phyloP scores from a whole-genome alignment of 2,329 filamentous ascomycete species.

The Aspergillus pseudotamarii region DNA sequence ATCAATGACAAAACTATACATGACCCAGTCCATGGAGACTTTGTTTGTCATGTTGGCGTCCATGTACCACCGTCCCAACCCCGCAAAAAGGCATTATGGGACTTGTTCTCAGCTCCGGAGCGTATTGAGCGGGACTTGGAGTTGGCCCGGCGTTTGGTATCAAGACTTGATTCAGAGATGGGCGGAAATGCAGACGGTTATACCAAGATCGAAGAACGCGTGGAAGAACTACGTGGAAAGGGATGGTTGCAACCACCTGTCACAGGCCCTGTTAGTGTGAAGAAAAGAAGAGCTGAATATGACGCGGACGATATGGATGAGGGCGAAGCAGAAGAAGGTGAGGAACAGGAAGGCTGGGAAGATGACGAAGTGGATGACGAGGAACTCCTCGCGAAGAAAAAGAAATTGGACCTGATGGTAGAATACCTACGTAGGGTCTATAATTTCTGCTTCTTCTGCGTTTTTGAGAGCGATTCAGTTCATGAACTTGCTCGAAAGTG shows the following conservation, averaged over 20 bases:
- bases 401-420: slow-evolving; percentile 91
- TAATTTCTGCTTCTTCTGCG: slow-evolving; percentile 99
- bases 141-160: slow-evolving; percentile 78
- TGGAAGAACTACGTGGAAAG: slow-evolving; percentile 75
- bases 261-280: slow-evolving; percentile 42
- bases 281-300: slow-evolving; percentile 61
- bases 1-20: slow-evolving; percentile 98
- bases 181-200: slow-evolving; percentile 76
- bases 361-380: slow-evolving; percentile 82
- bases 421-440: slow-evolving; percentile 96
- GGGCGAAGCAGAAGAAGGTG: slow-evolving; percentile 75
- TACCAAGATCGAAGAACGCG: slow-evolving; percentile 79
- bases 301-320: slow-evolving; percentile 46
- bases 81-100: slow-evolving; percentile 94
- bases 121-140: slow-evolving; percentile 87
- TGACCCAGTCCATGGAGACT: slow-evolving; percentile 90
- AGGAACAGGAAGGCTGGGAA: slow-evolving; percentile 71
- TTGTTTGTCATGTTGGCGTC: slow-evolving; percentile 95
- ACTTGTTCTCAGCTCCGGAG: slow-evolving; percentile 92
- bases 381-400: slow-evolving; percentile 88
- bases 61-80: slow-evolving; percentile 85
- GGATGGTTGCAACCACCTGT: slow-evolving; percentile 72
- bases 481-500: slow-evolving; percentile 96
- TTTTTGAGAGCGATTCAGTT: slow-evolving; percentile 96
- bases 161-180: slow-evolving; percentile 82